A percentile compares a stretch with the other conserved stretches of the same genome.
These are phyloP conservation scores for Sarocladium kiliense DNA, from an alignment of 2,329 filamentous ascomycete genomes.

Conservation along the genomic window DNA sequence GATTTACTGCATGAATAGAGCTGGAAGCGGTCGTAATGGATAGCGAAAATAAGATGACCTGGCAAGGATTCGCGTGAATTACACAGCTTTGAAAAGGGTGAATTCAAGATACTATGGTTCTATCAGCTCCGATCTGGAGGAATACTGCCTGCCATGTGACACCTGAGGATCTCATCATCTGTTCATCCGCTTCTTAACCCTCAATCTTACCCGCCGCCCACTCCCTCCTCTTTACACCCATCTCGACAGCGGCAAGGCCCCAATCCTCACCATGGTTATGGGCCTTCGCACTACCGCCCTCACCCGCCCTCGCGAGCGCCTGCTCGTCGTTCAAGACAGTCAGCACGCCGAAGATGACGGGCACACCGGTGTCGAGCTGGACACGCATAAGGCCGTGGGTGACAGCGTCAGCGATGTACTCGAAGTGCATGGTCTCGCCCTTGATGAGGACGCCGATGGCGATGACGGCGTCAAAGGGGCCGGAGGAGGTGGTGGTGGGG, in stretches of 20 bases:
- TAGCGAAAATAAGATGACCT: not conserved
- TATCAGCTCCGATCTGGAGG: no score
- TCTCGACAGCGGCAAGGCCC: constrained; percentile 89
- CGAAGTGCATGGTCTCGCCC: constrained; percentile 98
- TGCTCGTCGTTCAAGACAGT: constrained; percentile 88
- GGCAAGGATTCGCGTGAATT: no score
- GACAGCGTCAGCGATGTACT: constrained; percentile 92
- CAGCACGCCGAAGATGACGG: constrained; percentile 86
- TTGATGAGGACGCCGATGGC: constrained; percentile 96
- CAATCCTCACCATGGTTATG: constrained; percentile 98
- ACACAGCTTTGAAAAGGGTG: no score
- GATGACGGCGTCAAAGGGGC: constrained; percentile 87
- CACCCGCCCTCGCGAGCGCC: constrained; percentile 75
- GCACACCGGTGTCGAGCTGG: constrained; percentile 81
- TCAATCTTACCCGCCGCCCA: constrained; percentile 70
- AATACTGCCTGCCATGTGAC: no score
- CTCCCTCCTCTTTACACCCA: constrained; percentile 79
- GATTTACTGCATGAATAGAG: constrained; percentile 4
- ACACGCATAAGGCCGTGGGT: constrained; percentile 92
- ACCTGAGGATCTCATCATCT: no score
- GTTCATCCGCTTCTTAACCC: constrained; percentile 27
- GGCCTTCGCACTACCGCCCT: constrained; percentile 42
- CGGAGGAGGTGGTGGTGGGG: constrained; percentile 35
- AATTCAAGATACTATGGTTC: no score
- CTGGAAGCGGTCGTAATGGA: constrained; percentile 1